These are phyloP conservation scores for Boletus bicolor DNA, from an alignment of 768 basidiomycete species.

Conservation along the genomic window DNA sequence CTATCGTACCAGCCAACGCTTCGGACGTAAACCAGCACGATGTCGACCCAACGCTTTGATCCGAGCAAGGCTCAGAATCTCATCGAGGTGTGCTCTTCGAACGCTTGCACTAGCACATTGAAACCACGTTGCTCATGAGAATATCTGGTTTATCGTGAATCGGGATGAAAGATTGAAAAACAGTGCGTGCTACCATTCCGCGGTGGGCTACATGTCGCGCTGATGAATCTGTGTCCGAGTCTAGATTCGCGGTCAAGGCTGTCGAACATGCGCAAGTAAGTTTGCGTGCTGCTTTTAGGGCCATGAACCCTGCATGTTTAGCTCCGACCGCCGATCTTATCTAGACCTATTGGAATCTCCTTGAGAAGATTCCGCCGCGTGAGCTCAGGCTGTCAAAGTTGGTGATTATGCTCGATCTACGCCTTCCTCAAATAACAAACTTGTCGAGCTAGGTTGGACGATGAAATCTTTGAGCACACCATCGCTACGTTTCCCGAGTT, in stretches of 20 bases:
- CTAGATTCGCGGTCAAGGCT: constrained; percentile 64
- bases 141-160: constrained; percentile 3
- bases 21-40: constrained; percentile 30
- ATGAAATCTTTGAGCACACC: constrained; percentile 84
- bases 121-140: constrained; percentile 20
- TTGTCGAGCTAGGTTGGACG: constrained; percentile 62
- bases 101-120: constrained; percentile 9
- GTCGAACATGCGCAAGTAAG: constrained; percentile 94
- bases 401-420: constrained; percentile 20
- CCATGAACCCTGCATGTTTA: constrained; percentile 1
- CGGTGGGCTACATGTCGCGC: neutral
- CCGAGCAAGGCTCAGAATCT: constrained; percentile 91
- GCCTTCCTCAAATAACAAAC: constrained; percentile 12
- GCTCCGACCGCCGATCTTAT: constrained; percentile 10
- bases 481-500: constrained; percentile 81
- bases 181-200: constrained; percentile 54
- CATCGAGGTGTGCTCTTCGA: constrained; percentile 59
- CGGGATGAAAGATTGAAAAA: constrained; percentile 77
- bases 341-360: constrained; percentile 93
- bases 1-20: neutral
- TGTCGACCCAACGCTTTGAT: constrained; percentile 64
- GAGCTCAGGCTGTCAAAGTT: constrained; percentile 83
- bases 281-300: constrained; percentile 7
- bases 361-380: constrained; percentile 74
- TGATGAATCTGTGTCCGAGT: constrained; percentile 11